Percentiles rank a stretch among this genome's conserved stretches.
These are phyloP conservation scores for peach (Prunus persica) DNA, from an alignment of 306 rosid species.

Conservation along the genomic window Prunus_persica_NCBIv2 NC_034016.1:21456001-21456500, in stretches of 20 bases:
- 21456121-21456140: neutral
- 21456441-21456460: conserved; percentile 34
- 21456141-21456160: neutral
- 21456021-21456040: neutral
- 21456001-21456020: neutral
- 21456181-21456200: neutral
- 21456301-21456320: conserved; percentile 42
- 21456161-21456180: neutral
- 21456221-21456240: conserved; percentile 9
- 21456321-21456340: conserved; percentile 45
- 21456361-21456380: conserved; percentile 42
- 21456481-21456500: conserved; percentile 42
- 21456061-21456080: neutral
- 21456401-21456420: conserved; percentile 36
- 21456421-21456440: conserved; percentile 45
- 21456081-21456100: neutral
- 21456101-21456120: neutral
- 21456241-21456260: conserved; percentile 5
- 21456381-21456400: conserved; percentile 44
- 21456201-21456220: conserved; percentile 1
- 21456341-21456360: conserved; percentile 32
- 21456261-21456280: conserved; percentile 47
- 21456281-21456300: conserved; percentile 42
- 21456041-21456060: neutral
- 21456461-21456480: conserved; percentile 35